Percentiles rank a stretch among this genome's conserved stretches.
These are phyloP conservation scores for Angomonas ambiguus DNA, from an alignment of 208 protist genomes.

Conservation along the genomic window DNA sequence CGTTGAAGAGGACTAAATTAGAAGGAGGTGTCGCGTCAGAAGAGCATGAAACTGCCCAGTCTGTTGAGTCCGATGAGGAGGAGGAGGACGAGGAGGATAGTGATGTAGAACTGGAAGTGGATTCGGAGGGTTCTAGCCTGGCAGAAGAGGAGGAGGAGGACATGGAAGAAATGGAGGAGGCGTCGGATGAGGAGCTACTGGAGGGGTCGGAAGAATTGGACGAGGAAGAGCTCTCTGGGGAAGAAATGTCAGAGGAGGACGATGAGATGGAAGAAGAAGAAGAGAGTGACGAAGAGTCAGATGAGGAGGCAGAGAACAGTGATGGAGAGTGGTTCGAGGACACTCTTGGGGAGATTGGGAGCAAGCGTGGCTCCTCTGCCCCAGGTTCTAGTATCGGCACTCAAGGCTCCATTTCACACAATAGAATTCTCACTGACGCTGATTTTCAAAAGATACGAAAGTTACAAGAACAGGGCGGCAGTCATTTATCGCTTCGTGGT, in stretches of 20 bases:
- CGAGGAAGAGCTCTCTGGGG: conserved; percentile 24
- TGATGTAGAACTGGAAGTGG: conserved; percentile 19
- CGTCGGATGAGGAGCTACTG: conserved; percentile 34
- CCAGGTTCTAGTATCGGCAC: conserved; percentile 31
- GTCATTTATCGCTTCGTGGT: conserved; percentile 63
- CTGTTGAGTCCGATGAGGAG: conserved; percentile 11
- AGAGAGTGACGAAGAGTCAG: neutral
- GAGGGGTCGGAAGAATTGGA: conserved; percentile 29
- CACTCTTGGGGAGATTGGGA: conserved; percentile 18
- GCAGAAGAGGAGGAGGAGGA: conserved; percentile 18
- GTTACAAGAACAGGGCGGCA: conserved; percentile 65
- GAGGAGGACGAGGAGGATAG: conserved; percentile 20
- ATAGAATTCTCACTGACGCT: conserved; percentile 71
- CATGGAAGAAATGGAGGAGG: conserved; percentile 23
- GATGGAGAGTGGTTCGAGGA: conserved; percentile 73
- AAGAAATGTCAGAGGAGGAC: conserved; percentile 22
- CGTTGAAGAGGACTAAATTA: conserved; percentile 1
- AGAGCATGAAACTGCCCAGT: neutral
- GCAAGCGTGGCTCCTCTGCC: conserved; percentile 22
- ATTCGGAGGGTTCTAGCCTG: conserved; percentile 15
- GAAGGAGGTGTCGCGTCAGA: conserved; percentile 3
- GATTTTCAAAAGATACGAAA: conserved; percentile 83
- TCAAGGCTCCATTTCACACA: conserved; percentile 34
- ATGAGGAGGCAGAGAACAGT: conserved; percentile 8
- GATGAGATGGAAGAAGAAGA: conserved; percentile 33